Evolutionary conservation across 1,284 basidiomycete species (phyloP).

Genomic region (Cerrena zonata): DNA sequence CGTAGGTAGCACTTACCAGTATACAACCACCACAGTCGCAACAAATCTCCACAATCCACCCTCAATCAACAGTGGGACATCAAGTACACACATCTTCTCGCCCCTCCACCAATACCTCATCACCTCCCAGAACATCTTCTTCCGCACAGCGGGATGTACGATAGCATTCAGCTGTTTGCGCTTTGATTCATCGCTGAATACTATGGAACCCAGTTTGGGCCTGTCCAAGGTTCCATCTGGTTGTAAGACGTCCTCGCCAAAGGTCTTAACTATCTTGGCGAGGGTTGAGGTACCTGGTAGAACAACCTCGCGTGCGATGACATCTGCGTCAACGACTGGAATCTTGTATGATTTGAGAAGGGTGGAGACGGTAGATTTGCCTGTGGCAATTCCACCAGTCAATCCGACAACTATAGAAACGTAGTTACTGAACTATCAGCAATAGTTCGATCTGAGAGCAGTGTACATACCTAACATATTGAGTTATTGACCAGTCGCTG

Average conservation of each 20-base stretch:
- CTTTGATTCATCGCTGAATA: constrained; percentile 76
- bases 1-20: constrained; percentile 55
- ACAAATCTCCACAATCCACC: constrained; percentile 83
- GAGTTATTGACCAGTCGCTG: no score
- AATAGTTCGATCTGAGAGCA: no score
- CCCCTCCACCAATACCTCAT: constrained; percentile 74
- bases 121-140: constrained; percentile 69
- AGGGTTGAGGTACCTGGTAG: constrained; percentile 79
- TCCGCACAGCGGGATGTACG: constrained; percentile 83
- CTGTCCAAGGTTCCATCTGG: constrained; percentile 76
- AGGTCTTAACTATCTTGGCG: constrained; percentile 59
- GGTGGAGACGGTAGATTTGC: constrained; percentile 87
- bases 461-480: no score
- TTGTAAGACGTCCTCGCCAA: constrained; percentile 67
- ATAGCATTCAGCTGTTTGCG: constrained; percentile 77
- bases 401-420: constrained; percentile 76
- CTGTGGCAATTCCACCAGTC: constrained; percentile 94
- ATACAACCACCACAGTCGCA: constrained; percentile 82
- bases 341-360: constrained; percentile 63
- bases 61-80: constrained; percentile 92
- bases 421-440: no score
- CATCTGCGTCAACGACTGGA: constrained; percentile 88
- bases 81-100: constrained; percentile 75
- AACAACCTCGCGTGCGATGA: constrained; percentile 84
- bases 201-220: constrained; percentile 76